A percentile compares a stretch with the other conserved stretches of the same genome.
Conservation (phyloP, 1,284 basidiomycete species). For the Marasmius tenuissimus region DNA sequence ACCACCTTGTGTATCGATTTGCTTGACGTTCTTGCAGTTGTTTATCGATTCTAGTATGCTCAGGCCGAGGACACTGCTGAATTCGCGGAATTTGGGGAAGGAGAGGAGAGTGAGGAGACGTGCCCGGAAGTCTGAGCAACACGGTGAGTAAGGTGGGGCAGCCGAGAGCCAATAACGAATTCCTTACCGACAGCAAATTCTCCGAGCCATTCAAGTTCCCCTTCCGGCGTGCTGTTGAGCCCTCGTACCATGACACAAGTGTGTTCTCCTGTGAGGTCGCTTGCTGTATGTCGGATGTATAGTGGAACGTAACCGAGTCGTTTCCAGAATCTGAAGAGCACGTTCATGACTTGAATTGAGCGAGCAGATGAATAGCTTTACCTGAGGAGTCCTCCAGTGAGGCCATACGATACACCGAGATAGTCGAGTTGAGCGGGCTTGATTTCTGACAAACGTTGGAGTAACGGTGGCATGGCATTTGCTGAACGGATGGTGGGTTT, state of each 20-base stretch:
- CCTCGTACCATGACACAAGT: slow-evolving; percentile 91
- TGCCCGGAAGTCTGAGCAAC: slow-evolving; percentile 80
- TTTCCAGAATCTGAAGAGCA: slow-evolving; percentile 86
- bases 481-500: slow-evolving; percentile 75
- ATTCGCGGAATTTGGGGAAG: slow-evolving; percentile 89
- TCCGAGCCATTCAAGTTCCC: slow-evolving; percentile 77
- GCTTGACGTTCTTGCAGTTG: slow-evolving; percentile 52
- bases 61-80: slow-evolving; percentile 83
- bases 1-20: slow-evolving; percentile 37
- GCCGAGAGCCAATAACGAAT: background rate
- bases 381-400: slow-evolving; percentile 86
- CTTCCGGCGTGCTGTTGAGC: slow-evolving; percentile 67
- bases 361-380: slow-evolving; percentile 23
- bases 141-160: background rate
- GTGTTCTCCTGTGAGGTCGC: slow-evolving; percentile 96
- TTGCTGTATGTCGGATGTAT: slow-evolving; percentile 92
- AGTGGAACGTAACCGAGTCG: slow-evolving; percentile 88
- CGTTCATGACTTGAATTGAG: background rate
- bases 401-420: slow-evolving; percentile 94
- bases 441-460: slow-evolving; percentile 88
- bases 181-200: slow-evolving; percentile 85
- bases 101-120: slow-evolving; percentile 90
- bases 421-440: slow-evolving; percentile 94
- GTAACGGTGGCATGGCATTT: slow-evolving; percentile 86
- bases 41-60: slow-evolving; percentile 89